Conservation (phyloP, 2,329 filamentous ascomycete species). For the Colletotrichum falcatum region DNA sequence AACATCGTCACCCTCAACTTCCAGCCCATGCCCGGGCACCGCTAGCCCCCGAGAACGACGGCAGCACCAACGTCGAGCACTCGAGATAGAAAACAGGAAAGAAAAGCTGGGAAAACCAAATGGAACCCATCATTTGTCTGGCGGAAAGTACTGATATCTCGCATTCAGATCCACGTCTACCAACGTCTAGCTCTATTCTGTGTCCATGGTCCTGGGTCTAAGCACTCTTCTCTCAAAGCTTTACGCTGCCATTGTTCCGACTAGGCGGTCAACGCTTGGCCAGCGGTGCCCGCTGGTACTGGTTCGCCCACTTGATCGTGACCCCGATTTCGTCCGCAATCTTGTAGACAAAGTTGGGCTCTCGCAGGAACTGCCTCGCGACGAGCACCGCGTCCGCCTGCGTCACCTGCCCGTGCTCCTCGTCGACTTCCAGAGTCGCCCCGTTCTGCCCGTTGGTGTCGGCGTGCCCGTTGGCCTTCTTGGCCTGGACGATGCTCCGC, state of each 20-base stretch:
- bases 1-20: neutral
- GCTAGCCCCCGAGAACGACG: neutral
- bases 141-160: neutral
- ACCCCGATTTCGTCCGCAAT: conserved; percentile 80
- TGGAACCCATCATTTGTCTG: neutral
- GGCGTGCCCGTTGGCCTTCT: conserved; percentile 52
- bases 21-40: neutral
- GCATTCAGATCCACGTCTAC: neutral
- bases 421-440: conserved; percentile 53
- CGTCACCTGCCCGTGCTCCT: conserved; percentile 53
- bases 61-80: neutral
- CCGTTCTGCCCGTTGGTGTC: conserved; percentile 49
- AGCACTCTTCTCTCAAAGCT: conserved; percentile 3
- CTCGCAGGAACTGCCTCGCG: conserved; percentile 83
- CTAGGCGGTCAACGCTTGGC: conserved; percentile 41
- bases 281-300: conserved; percentile 62
- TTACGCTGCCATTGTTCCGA: conserved; percentile 5
- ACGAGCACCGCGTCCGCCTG: conserved; percentile 78
- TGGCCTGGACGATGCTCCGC: conserved; percentile 64
- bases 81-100: neutral
- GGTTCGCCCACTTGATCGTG: conserved; percentile 77
- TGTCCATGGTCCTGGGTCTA: neutral
- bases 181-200: neutral
- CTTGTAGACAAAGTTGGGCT: conserved; percentile 81
- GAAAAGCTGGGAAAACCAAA: neutral